Percentiles rank a stretch among this genome's conserved stretches.
Conservation (phyloP, 2,329 filamentous ascomycete genomes). For the Diatrype stigma region DNA sequence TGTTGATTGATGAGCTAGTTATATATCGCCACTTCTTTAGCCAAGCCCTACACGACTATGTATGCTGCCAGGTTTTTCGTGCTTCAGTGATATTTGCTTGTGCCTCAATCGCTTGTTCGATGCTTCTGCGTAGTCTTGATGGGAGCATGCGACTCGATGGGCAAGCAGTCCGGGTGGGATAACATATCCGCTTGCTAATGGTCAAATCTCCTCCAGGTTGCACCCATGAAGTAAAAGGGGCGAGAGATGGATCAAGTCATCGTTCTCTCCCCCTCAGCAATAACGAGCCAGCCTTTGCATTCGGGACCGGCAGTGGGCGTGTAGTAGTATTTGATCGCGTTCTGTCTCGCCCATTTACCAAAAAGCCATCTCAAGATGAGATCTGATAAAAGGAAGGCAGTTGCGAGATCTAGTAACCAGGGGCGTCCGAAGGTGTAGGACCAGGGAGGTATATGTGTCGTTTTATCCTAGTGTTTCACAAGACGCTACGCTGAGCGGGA, state of each 20-base stretch:
- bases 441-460: neutral
- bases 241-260: neutral
- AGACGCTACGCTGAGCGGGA: slow-evolving; percentile 1
- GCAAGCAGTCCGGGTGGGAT: neutral
- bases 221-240: neutral
- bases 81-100: too few relatives aligned
- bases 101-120: too few relatives aligned
- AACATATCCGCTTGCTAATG: neutral
- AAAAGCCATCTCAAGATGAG: neutral
- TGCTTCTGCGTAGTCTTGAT: neutral
- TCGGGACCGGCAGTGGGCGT: neutral
- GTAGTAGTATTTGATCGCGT: neutral
- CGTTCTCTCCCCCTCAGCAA: neutral
- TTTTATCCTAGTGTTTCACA: neutral
- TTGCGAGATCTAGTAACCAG: neutral
- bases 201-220: neutral
- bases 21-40: too few relatives aligned
- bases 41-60: too few relatives aligned
- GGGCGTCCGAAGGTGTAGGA: neutral
- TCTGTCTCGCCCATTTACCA: neutral
- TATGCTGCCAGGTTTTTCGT: too few relatives aligned
- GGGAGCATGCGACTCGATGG: neutral
- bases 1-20: too few relatives aligned
- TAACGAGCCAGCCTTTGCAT: neutral
- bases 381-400: neutral